phyloP scores from a whole-genome alignment of 176 grass and related monocot genomes.

The Carex scoparia region DNA sequence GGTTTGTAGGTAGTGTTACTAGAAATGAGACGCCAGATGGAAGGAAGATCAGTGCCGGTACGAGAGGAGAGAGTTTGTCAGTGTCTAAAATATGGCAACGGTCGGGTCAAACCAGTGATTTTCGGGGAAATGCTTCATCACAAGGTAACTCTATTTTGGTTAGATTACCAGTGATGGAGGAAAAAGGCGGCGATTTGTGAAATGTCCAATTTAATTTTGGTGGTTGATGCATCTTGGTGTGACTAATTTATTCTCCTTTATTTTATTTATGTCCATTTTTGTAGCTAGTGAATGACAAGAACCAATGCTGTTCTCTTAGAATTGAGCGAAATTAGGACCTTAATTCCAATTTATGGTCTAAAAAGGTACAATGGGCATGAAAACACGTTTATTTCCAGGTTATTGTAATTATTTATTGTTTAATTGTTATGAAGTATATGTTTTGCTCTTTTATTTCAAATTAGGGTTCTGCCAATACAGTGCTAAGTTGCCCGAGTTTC shows the following conservation, averaged over 20 bases:
- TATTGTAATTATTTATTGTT: background rate
- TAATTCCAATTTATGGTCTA: background rate
- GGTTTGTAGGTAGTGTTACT: slow-evolving; percentile 31
- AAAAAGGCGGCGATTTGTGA: slow-evolving; percentile 1
- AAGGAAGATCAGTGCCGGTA: slow-evolving; percentile 50
- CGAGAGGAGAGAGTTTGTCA: slow-evolving; percentile 83
- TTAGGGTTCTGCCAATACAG: background rate
- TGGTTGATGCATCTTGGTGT: slow-evolving; percentile 11
- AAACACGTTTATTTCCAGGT: background rate
- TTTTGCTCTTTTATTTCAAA: background rate
- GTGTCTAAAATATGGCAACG: slow-evolving; percentile 92
- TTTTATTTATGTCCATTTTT: slow-evolving; percentile 9
- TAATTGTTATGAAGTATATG: background rate
- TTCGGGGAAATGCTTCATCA: slow-evolving; percentile 36
- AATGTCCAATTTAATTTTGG: background rate
- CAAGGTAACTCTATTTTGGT: slow-evolving; percentile 45
- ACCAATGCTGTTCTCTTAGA: background rate
- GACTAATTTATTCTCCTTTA: slow-evolving; percentile 12
- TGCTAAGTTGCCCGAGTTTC: background rate
- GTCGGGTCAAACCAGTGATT: slow-evolving; percentile 62
- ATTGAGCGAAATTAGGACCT: background rate
- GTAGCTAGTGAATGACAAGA: background rate
- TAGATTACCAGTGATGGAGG: slow-evolving; percentile 63
- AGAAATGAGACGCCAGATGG: slow-evolving; percentile 51
- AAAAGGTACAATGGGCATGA: background rate